phyloP scores from a whole-genome alignment of 2,329 filamentous ascomycete species.

The Dactylonectria macrodidyma region DNA sequence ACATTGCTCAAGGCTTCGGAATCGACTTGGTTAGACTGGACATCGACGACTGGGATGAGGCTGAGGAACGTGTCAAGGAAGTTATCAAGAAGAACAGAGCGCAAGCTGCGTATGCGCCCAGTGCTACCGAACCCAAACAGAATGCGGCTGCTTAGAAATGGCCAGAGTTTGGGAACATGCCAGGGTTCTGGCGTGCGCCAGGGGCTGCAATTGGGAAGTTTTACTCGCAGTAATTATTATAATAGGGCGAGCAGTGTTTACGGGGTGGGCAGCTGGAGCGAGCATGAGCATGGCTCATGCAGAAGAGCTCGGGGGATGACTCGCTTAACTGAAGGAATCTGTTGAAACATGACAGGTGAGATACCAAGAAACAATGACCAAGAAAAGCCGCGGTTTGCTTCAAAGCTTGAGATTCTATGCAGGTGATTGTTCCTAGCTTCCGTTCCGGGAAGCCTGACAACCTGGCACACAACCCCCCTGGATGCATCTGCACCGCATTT shows the following conservation, averaged over 20 bases:
- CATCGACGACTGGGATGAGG: slow-evolving; percentile 90
- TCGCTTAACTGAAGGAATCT: slow-evolving; percentile 10
- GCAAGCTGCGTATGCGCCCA: slow-evolving; percentile 67
- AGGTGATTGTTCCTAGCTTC: not conserved
- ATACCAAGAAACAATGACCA: slow-evolving; percentile 26
- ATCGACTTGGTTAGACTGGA: slow-evolving; percentile 87
- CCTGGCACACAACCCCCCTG: not conserved
- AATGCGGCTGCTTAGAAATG: slow-evolving; percentile 50
- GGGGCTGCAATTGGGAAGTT: slow-evolving; percentile 1
- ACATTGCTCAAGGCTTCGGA: slow-evolving; percentile 85
- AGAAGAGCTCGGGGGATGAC: not conserved
- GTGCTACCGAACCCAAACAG: slow-evolving; percentile 56
- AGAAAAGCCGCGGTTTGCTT: slow-evolving; percentile 9
- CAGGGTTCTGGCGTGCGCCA: slow-evolving; percentile 28
- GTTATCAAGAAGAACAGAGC: slow-evolving; percentile 82
- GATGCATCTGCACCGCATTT: not conserved
- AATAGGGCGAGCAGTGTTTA: not conserved
- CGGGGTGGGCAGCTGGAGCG: not conserved
- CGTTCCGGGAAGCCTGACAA: not conserved
- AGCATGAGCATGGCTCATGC: not conserved
- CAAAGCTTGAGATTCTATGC: not conserved
- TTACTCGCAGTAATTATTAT: slow-evolving; percentile 1
- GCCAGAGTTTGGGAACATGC: slow-evolving; percentile 30
- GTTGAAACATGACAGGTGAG: slow-evolving; percentile 26
- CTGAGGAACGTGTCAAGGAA: slow-evolving; percentile 85